These are phyloP conservation scores for Thuidium tamariscinum DNA, from an alignment of 225 moss, liverwort and hornwort genomes.

Conservation along the genomic window DNA sequence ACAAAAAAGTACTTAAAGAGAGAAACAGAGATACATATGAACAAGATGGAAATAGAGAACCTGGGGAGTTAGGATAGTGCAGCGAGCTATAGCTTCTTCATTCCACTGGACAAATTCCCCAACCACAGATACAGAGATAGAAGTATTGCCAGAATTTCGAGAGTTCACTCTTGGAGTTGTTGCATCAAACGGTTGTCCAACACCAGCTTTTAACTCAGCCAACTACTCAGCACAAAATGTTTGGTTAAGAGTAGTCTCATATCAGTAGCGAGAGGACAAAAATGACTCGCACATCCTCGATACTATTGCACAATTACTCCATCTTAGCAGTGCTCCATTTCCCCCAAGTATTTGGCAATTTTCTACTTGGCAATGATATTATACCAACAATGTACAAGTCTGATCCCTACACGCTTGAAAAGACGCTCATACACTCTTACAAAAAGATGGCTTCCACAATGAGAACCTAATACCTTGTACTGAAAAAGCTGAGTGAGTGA, in stretches of 20 bases:
- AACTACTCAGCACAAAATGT: constrained; percentile 11
- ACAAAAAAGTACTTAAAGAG: neutral
- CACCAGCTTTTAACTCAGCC: constrained; percentile 43
- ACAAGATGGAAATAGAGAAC: constrained; percentile 14
- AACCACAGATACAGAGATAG: constrained; percentile 82
- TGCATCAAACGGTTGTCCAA: constrained; percentile 41
- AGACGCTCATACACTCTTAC: neutral
- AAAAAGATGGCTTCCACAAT: neutral
- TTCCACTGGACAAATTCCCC: constrained; percentile 98
- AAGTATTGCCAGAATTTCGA: constrained; percentile 29
- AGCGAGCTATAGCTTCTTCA: constrained; percentile 94
- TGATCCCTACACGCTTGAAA: neutral
- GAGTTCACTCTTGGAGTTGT: constrained; percentile 19
- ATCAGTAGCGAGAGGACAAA: neutral
- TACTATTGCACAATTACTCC: neutral
- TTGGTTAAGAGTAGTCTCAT: neutral
- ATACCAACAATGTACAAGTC: neutral
- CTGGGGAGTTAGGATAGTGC: constrained; percentile 84
- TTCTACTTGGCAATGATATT: neutral
- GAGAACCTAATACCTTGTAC: constrained; percentile 48
- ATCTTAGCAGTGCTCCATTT: neutral
- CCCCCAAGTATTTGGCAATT: neutral
- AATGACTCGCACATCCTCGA: neutral
- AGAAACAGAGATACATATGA: neutral
- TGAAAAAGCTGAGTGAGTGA: constrained; percentile 88